Conservation (phyloP, 257 asterid genomes). For the Linaria vulgaris region DNA sequence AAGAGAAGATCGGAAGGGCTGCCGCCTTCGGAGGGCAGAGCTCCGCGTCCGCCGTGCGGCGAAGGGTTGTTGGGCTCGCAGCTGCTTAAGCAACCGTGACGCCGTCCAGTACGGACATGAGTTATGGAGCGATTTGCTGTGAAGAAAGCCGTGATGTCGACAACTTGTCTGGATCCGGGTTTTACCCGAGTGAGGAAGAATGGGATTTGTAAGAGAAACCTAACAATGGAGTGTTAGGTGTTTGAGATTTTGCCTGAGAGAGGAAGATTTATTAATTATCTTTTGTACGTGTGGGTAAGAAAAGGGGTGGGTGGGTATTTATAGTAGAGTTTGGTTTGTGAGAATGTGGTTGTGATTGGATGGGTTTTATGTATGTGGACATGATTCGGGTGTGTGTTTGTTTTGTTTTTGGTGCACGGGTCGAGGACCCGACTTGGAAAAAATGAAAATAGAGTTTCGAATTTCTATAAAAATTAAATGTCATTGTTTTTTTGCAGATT, state of each 20-base stretch:
- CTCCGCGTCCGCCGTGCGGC: slow-evolving; percentile 99
- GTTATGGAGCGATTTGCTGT: slow-evolving; percentile 42
- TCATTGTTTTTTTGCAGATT: too few species aligned
- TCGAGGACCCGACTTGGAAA: too few species aligned
- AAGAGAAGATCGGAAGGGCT: slow-evolving; percentile 97
- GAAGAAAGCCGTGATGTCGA: slow-evolving; percentile 87
- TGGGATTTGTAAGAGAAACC: too few species aligned
- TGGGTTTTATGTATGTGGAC: not conserved
- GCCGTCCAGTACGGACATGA: slow-evolving; percentile 74
- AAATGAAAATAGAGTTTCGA: too few species aligned
- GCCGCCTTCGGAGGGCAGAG: slow-evolving; percentile 97
- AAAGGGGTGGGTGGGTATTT: not conserved
- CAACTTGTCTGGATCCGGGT: slow-evolving; percentile 48
- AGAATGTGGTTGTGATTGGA: not conserved
- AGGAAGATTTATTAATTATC: too few species aligned
- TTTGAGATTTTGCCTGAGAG: not conserved
- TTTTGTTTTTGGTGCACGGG: too few species aligned
- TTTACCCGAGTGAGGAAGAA: too few species aligned
- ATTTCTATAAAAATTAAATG: too few species aligned
- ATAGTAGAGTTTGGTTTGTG: not conserved
- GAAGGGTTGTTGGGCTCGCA: slow-evolving; percentile 70
- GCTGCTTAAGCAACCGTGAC: slow-evolving; percentile 70
- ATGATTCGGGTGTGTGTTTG: too few species aligned
- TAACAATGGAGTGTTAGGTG: too few species aligned
- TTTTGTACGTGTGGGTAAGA: not conserved